A percentile compares a stretch with the other conserved stretches of the same genome.
phyloP scores from a whole-genome alignment of 177 flowering plant genomes.

The Vitis hybrid region DNA sequence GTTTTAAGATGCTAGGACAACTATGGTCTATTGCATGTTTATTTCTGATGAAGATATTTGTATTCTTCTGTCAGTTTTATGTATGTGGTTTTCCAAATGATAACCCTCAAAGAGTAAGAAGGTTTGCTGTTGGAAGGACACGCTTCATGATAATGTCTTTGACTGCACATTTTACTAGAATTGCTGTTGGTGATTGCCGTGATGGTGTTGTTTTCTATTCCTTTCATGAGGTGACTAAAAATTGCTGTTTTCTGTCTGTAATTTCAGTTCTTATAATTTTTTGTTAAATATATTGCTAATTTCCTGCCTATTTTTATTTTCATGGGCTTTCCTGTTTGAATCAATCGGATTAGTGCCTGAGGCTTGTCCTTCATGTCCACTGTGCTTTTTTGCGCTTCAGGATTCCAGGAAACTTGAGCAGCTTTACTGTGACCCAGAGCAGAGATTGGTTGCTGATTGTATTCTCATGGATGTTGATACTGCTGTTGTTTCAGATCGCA shows the following conservation, averaged over 20 bases:
- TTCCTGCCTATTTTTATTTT: neutral
- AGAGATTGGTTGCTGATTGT: conserved; percentile 91
- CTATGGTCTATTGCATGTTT: neutral
- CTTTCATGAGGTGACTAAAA: conserved; percentile 67
- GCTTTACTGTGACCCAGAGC: conserved; percentile 83
- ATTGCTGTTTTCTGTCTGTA: conserved; percentile 2
- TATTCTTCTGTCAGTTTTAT: conserved; percentile 54
- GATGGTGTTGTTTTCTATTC: conserved; percentile 93
- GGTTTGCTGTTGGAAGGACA: conserved; percentile 66
- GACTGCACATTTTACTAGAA: conserved; percentile 68
- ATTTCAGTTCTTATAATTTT: conserved; percentile 1
- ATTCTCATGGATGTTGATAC: conserved; percentile 73
- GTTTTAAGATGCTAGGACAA: neutral
- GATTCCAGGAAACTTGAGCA: conserved; percentile 75
- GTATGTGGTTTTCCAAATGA: conserved; percentile 82
- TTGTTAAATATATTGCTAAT: neutral
- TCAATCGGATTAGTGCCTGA: neutral
- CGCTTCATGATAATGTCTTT: conserved; percentile 74
- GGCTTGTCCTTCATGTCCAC: neutral
- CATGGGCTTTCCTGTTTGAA: neutral
- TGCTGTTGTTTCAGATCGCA: conserved; percentile 90
- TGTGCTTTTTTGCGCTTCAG: conserved; percentile 31
- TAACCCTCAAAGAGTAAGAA: conserved; percentile 63
- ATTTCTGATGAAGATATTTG: conserved; percentile 9
- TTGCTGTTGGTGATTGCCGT: conserved; percentile 97